Percentiles rank a stretch among this genome's conserved stretches.
Evolutionary conservation across 1,284 basidiomycete species (phyloP).

Genomic region (Ustilago curta): DNA sequence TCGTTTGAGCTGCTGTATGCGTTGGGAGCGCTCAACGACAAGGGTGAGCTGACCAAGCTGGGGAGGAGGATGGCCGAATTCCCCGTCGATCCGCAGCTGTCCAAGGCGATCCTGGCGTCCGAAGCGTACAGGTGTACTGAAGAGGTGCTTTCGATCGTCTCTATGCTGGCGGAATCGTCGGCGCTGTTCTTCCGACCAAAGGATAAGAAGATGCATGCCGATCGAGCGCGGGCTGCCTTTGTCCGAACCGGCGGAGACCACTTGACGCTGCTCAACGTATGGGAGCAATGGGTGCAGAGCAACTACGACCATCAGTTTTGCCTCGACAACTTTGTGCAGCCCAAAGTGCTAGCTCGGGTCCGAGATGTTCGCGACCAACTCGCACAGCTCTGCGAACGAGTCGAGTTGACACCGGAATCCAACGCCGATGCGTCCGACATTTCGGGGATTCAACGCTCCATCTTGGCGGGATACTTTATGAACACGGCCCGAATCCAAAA

Average conservation of each 20-base stretch:
- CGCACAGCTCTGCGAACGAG: slow-evolving; percentile 92
- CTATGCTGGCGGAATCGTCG: slow-evolving; percentile 95
- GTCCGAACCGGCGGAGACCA: slow-evolving; percentile 95
- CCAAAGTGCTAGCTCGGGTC: slow-evolving; percentile 92
- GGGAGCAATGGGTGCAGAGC: slow-evolving; percentile 98
- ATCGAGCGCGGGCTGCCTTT: slow-evolving; percentile 93
- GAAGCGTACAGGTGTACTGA: slow-evolving; percentile 96
- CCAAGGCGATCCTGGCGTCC: slow-evolving; percentile 93
- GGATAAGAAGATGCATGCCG: slow-evolving; percentile 76
- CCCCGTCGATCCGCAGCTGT: slow-evolving; percentile 97
- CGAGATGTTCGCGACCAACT: slow-evolving; percentile 96
- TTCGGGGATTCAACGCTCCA: slow-evolving; percentile 90
- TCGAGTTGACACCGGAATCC: slow-evolving; percentile 87
- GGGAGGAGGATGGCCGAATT: slow-evolving; percentile 98
- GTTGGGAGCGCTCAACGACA: slow-evolving; percentile 93
- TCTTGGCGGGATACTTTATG: slow-evolving; percentile 95
- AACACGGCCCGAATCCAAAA: slow-evolving; percentile 75
- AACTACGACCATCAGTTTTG: slow-evolving; percentile 77
- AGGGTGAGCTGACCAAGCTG: slow-evolving; percentile 94
- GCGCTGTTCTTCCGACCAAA: slow-evolving; percentile 97
- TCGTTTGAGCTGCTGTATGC: slow-evolving; percentile 94
- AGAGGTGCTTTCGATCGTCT: slow-evolving; percentile 95
- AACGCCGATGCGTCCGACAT: slow-evolving; percentile 93
- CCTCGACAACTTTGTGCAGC: slow-evolving; percentile 89
- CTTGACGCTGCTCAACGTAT: slow-evolving; percentile 95